phyloP scores from a whole-genome alignment of 1,284 basidiomycete species.

The Cystobasidiaceae sp. region DNA sequence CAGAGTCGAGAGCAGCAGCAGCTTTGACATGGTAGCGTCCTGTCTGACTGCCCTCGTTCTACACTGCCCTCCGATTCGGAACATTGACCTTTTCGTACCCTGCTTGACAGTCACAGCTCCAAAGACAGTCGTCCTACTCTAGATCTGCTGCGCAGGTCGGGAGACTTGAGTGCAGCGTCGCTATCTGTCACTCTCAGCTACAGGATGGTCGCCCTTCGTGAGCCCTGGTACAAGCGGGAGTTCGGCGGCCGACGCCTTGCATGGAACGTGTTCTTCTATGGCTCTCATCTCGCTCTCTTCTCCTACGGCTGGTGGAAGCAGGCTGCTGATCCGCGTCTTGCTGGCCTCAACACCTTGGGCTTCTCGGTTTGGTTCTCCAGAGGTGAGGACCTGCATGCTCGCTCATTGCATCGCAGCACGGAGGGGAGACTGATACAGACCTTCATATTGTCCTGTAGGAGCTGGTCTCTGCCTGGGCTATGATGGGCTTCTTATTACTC shows the following conservation, averaged over 20 bases:
- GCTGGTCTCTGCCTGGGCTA: slow-evolving; percentile 78
- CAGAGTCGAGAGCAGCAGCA: too few relatives aligned
- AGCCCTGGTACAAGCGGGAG: slow-evolving; percentile 18
- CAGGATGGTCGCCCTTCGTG: not conserved
- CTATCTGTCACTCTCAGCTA: not conserved
- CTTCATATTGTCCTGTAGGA: not conserved
- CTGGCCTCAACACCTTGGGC: slow-evolving; percentile 65
- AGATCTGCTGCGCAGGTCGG: too few relatives aligned
- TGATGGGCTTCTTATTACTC: slow-evolving; percentile 70
- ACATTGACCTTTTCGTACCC: too few relatives aligned
- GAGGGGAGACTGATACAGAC: not conserved
- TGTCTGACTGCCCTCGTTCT: too few relatives aligned
- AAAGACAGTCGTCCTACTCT: too few relatives aligned
- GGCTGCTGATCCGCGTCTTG: slow-evolving; percentile 48
- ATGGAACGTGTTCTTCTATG: slow-evolving; percentile 41
- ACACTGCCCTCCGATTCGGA: too few relatives aligned
- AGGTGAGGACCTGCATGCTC: slow-evolving; percentile 48
- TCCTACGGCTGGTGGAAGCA: slow-evolving; percentile 41
- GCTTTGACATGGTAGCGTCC: too few relatives aligned
- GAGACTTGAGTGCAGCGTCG: not conserved
- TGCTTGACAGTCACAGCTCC: too few relatives aligned
- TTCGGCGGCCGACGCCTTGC: slow-evolving; percentile 35
- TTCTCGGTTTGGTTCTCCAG: slow-evolving; percentile 80
- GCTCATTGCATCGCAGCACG: not conserved
- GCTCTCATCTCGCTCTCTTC: slow-evolving; percentile 36